A percentile compares a stretch with the other conserved stretches of the same genome.
Evolutionary conservation across 2,329 filamentous ascomycete species (phyloP).

Genomic region (Colletotrichum echinochloae): DNA sequence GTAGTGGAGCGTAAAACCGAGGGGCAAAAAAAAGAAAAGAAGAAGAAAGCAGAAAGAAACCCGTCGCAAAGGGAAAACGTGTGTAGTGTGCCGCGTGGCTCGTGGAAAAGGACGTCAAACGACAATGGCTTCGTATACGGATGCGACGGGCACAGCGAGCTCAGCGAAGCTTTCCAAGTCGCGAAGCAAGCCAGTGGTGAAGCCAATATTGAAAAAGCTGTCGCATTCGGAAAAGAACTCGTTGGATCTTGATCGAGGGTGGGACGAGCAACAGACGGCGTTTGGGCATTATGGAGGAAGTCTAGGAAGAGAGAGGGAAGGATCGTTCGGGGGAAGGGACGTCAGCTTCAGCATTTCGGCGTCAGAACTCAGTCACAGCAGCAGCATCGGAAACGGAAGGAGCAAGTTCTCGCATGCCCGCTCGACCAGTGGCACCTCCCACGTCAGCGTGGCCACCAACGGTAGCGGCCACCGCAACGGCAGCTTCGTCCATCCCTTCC

Average conservation of each 20-base stretch:
- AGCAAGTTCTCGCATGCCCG: slow-evolving; percentile 66
- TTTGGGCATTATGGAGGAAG: slow-evolving; percentile 35
- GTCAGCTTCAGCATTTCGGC: slow-evolving; percentile 60
- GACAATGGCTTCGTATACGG: slow-evolving; percentile 53
- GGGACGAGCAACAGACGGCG: slow-evolving; percentile 42
- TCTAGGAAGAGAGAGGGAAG: slow-evolving; percentile 46
- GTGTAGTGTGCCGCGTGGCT: not conserved
- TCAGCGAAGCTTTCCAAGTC: slow-evolving; percentile 59
- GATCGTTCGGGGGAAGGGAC: slow-evolving; percentile 50
- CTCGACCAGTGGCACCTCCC: slow-evolving; percentile 69
- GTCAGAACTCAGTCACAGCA: slow-evolving; percentile 46
- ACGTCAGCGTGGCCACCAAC: slow-evolving; percentile 66
- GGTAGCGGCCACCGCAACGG: slow-evolving; percentile 62
- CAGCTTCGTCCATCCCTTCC: slow-evolving; percentile 72
- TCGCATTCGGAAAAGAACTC: slow-evolving; percentile 71
- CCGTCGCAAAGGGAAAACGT: not conserved
- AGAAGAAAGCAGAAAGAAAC: too few relatives aligned
- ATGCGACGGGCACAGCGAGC: slow-evolving; percentile 45
- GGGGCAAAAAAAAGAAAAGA: too few relatives aligned
- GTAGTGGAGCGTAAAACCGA: slow-evolving; percentile 4
- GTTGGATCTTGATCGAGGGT: slow-evolving; percentile 68
- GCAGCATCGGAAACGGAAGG: slow-evolving; percentile 43
- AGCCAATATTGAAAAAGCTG: slow-evolving; percentile 73
- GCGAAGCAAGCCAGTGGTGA: slow-evolving; percentile 62
- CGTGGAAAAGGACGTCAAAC: not conserved